Conservation (phyloP, 1,139 yeast species). For the Maudiozyma humilis region DNA sequence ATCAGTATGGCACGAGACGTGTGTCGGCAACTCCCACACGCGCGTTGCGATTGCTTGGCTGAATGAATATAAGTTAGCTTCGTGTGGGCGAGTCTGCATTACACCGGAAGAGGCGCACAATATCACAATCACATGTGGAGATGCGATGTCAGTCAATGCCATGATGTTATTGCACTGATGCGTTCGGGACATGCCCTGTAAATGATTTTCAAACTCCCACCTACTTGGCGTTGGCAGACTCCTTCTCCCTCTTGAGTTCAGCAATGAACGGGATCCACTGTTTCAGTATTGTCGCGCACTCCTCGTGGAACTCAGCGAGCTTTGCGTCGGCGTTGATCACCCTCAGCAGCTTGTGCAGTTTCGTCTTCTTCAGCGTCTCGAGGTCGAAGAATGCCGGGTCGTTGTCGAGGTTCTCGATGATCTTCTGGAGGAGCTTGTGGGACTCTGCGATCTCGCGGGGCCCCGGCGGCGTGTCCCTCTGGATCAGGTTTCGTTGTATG, state of each 20-base stretch:
- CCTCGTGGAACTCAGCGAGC: constrained; percentile 25
- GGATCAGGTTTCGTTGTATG: constrained; percentile 28
- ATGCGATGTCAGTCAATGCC: no score
- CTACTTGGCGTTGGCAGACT: no score
- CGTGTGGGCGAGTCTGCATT: no score
- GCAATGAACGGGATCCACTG: constrained; percentile 22
- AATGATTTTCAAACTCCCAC: no score
- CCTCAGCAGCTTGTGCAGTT: constrained; percentile 27
- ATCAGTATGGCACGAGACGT: no score
- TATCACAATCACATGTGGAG: no score
- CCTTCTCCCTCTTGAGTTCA: constrained; percentile 19
- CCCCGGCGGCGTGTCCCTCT: constrained; percentile 26
- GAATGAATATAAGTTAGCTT: no score
- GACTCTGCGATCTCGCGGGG: constrained; percentile 22
- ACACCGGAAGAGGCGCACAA: no score
- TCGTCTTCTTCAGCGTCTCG: constrained; percentile 24
- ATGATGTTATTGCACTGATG: no score
- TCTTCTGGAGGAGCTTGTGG: constrained; percentile 24
- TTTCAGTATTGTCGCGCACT: constrained; percentile 21
- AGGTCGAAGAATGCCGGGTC: constrained; percentile 28
- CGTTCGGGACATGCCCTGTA: no score
- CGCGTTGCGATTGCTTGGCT: no score
- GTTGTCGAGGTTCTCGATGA: constrained; percentile 20
- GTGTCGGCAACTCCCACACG: no score
- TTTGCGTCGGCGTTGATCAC: constrained; percentile 24